A percentile compares a stretch with the other conserved stretches of the same genome.
Conservation (phyloP, 2,329 filamentous ascomycete species). For the Fusarium buharicum region DNA sequence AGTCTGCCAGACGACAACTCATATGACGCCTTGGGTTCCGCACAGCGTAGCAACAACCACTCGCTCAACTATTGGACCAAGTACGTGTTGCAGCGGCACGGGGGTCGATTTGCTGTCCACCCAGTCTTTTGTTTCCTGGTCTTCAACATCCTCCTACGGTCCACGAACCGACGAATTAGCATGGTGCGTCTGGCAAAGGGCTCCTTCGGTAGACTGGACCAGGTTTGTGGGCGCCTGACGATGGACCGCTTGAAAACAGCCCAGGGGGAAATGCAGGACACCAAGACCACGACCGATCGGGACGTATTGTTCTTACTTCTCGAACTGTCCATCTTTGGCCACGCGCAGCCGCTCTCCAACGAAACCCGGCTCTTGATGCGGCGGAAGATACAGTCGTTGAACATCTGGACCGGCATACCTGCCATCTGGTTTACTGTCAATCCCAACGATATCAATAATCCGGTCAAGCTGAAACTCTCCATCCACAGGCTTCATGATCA, state of each 20-base stretch:
- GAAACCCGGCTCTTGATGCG: slow-evolving; percentile 5
- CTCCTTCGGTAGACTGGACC: slow-evolving; percentile 2
- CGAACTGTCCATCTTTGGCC: slow-evolving; percentile 1
- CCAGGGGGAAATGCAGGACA: slow-evolving; percentile 5
- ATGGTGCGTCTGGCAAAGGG: slow-evolving; percentile 7
- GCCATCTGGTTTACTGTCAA: slow-evolving; percentile 24
- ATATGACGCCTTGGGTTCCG: not conserved
- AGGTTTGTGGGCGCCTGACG: slow-evolving; percentile 3
- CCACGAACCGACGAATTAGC: slow-evolving; percentile 9
- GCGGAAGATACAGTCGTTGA: slow-evolving; percentile 18
- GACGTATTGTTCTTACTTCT: not conserved
- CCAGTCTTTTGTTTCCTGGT: slow-evolving; percentile 24
- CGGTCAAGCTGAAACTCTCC: slow-evolving; percentile 17
- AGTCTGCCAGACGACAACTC: not conserved
- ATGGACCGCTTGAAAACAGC: slow-evolving; percentile 4
- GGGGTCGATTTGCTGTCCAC: slow-evolving; percentile 19
- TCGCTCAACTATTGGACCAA: slow-evolving; percentile 16
- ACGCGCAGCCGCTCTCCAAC: slow-evolving; percentile 8
- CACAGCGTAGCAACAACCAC: slow-evolving; percentile 1
- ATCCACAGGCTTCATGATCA: slow-evolving; percentile 5
- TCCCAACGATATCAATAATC: slow-evolving; percentile 24
- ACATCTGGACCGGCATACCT: slow-evolving; percentile 10
- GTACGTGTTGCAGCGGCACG: slow-evolving; percentile 31
- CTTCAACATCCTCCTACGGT: slow-evolving; percentile 24
- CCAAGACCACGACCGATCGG: not conserved